Evolutionary conservation across 805 yeast genomes (phyloP).

Genomic region (Blastobotrys attinorum): DNA sequence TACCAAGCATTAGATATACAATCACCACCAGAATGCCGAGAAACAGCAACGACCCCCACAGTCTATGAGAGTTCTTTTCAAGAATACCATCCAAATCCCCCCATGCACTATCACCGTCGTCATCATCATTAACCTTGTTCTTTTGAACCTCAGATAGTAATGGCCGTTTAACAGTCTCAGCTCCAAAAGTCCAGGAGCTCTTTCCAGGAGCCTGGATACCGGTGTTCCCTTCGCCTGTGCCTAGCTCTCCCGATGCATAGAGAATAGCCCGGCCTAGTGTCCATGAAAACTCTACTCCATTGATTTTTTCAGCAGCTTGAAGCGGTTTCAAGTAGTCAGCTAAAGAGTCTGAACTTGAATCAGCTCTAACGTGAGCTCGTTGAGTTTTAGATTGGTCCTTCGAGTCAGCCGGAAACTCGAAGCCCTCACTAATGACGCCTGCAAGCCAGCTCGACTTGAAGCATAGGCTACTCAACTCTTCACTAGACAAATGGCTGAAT

Average conservation of each 20-base stretch:
- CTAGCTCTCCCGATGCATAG: slow-evolving; percentile 40
- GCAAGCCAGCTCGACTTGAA: slow-evolving; percentile 94
- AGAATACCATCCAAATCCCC: slow-evolving; percentile 11
- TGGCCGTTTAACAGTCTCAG: slow-evolving; percentile 7
- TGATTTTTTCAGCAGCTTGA: slow-evolving; percentile 70
- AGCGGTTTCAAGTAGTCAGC: slow-evolving; percentile 32
- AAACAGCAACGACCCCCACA: slow-evolving; percentile 33
- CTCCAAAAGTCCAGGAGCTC: slow-evolving; percentile 13
- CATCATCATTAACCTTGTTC: slow-evolving; percentile 19
- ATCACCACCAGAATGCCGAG: slow-evolving; percentile 26
- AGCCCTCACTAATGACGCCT: slow-evolving; percentile 84
- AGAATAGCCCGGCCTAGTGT: slow-evolving; percentile 82
- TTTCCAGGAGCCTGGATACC: slow-evolving; percentile 12
- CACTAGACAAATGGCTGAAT: slow-evolving; percentile 49
- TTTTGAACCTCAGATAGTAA: neutral
- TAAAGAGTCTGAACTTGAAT: neutral
- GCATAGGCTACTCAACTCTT: slow-evolving; percentile 61
- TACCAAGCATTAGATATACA: slow-evolving; percentile 32
- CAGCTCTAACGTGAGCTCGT: neutral
- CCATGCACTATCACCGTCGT: slow-evolving; percentile 20
- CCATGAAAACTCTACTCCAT: slow-evolving; percentile 91
- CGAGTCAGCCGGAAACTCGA: slow-evolving; percentile 55
- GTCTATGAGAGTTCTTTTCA: slow-evolving; percentile 25
- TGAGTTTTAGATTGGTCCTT: too few relatives aligned
- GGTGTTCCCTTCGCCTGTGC: slow-evolving; percentile 3